Evolutionary conservation across 2,329 filamentous ascomycete genomes (phyloP).

Genomic region (Penicillium brevicompactum): DNA sequence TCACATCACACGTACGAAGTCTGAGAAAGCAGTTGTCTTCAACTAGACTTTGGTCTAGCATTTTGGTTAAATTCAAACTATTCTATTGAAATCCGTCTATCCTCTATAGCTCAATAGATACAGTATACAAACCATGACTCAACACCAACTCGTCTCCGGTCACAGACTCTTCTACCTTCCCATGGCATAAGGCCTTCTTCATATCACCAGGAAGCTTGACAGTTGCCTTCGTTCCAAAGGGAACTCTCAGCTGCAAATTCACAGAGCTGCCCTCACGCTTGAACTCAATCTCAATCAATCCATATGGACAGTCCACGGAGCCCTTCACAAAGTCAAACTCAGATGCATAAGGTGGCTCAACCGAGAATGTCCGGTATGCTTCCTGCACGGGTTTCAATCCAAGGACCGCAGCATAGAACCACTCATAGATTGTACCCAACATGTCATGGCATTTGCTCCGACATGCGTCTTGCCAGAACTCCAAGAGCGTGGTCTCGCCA

Average conservation of each 20-base stretch:
- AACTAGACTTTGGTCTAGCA: background rate
- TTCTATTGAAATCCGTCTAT: background rate
- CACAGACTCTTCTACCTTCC: background rate
- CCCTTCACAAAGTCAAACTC: constrained; percentile 41
- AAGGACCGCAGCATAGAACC: constrained; percentile 49
- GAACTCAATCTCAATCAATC: constrained; percentile 17
- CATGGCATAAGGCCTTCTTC: background rate
- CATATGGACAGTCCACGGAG: constrained; percentile 24
- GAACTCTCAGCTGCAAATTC: constrained; percentile 1
- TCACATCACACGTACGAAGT: too few relatives aligned
- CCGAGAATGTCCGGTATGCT: constrained; percentile 44
- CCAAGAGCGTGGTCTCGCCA: constrained; percentile 69
- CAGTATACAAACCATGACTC: background rate
- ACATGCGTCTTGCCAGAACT: constrained; percentile 79
- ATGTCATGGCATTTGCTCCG: constrained; percentile 68
- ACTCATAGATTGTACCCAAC: constrained; percentile 53
- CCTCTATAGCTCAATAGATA: background rate
- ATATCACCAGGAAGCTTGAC: constrained; percentile 1
- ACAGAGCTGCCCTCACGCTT: background rate
- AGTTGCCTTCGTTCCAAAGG: constrained; percentile 12
- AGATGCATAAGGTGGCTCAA: constrained; percentile 42
- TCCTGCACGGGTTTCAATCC: constrained; percentile 41
- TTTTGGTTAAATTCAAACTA: background rate
- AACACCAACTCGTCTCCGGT: background rate
- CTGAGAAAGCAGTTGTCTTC: too few relatives aligned